Percentiles rank a stretch among this genome's conserved stretches.
Evolutionary conservation across 345 rosid genomes (phyloP).

Genomic region (Excoecaria agallocha): DNA sequence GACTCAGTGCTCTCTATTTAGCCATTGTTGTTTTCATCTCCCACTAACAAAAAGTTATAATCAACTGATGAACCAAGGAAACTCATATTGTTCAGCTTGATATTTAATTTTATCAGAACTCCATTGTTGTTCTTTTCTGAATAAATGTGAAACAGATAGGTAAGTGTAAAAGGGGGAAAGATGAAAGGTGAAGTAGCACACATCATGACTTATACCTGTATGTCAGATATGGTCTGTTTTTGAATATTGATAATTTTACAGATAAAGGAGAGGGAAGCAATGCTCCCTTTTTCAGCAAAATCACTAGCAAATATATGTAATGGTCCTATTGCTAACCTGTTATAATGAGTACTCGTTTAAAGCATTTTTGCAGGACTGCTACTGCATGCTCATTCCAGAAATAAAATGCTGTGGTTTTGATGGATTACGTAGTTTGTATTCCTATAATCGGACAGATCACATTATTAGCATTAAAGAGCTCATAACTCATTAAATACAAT

Average conservation of each 20-base stretch:
- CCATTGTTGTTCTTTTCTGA: background rate
- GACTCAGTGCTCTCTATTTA: conserved; percentile 10
- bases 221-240: conserved; percentile 4
- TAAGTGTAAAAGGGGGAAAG: background rate
- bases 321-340: background rate
- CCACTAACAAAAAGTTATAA: conserved; percentile 21
- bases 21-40: conserved; percentile 32
- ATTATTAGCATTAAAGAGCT: too few relatives aligned
- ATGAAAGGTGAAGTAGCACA: conserved; percentile 7
- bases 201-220: conserved; percentile 10
- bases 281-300: conserved; percentile 16
- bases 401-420: background rate
- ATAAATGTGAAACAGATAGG: background rate
- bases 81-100: background rate
- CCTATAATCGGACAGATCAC: too few relatives aligned
- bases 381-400: background rate
- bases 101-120: background rate
- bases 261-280: background rate
- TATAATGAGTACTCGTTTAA: background rate
- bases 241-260: conserved; percentile 9
- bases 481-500: too few relatives aligned
- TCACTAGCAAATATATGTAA: conserved; percentile 10
- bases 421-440: background rate
- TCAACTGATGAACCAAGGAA: background rate
- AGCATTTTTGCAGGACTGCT: background rate